Conservation (phyloP, 768 basidiomycete species). For the Naganishia randhawae region DNA sequence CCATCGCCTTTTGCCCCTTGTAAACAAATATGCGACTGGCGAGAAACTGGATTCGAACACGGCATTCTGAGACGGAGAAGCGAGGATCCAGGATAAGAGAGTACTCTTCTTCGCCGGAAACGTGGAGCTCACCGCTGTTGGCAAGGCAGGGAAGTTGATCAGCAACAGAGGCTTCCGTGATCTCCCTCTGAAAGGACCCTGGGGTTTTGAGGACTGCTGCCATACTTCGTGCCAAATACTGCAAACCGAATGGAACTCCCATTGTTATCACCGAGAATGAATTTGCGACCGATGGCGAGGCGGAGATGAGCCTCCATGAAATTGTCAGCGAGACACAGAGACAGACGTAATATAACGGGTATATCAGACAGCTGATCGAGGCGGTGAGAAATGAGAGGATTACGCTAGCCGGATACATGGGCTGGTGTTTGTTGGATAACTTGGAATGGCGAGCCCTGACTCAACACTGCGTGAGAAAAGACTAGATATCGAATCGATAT, state of each 20-base stretch:
- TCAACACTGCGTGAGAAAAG: slow-evolving; percentile 26
- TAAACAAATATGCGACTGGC: slow-evolving; percentile 29
- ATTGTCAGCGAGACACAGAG: slow-evolving; percentile 42
- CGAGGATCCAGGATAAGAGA: slow-evolving; percentile 7
- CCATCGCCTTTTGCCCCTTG: slow-evolving; percentile 22
- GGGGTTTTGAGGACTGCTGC: slow-evolving; percentile 44
- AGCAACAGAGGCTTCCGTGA: slow-evolving; percentile 4
- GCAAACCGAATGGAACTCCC: slow-evolving; percentile 30
- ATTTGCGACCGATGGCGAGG: slow-evolving; percentile 38
- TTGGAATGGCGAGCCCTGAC: slow-evolving; percentile 36
- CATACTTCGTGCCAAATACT: slow-evolving; percentile 43
- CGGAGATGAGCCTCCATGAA: slow-evolving; percentile 30
- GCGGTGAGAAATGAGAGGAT: slow-evolving; percentile 42
- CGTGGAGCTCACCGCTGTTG: slow-evolving; percentile 19
- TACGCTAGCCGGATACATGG: slow-evolving; percentile 38
- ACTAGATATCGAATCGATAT: background rate
- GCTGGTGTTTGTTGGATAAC: slow-evolving; percentile 36
- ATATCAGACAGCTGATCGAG: slow-evolving; percentile 34
- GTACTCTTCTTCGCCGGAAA: slow-evolving; percentile 12
- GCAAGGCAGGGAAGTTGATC: slow-evolving; percentile 26
- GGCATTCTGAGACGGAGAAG: background rate
- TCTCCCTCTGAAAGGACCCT: slow-evolving; percentile 34
- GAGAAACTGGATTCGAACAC: slow-evolving; percentile 13
- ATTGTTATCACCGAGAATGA: slow-evolving; percentile 48
- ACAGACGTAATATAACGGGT: slow-evolving; percentile 39